Base-by-base conservation (phyloP, 164 flowering plant species). In the Macadamia integrifolia region DNA sequence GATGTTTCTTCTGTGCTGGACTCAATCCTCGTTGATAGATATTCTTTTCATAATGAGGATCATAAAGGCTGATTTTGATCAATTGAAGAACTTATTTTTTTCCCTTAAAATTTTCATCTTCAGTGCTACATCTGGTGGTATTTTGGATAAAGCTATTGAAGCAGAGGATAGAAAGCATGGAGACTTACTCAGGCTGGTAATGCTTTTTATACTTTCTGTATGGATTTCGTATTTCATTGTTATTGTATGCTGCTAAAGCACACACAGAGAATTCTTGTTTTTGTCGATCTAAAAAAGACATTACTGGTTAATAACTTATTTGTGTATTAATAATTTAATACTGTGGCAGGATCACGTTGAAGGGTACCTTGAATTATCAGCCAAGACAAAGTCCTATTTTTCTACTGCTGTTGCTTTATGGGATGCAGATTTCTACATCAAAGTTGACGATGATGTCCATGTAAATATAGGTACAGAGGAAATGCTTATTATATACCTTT, bases 51-150 rank as follows among this genome's bases (percentile, higher is more conserved):
- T 52, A 52, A 52, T 14, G 57, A 52, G 17, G 55, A 50, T 50
- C 17, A 52, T 52, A 52, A 52, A 52, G n/a, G 11, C 11, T 35
- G 40, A 13, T 52, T 52, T 52, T 52, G 57, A 17, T 52, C 18
- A 2, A 11, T 17, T 3, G 14, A 17, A 6, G 14, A 14, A 11
- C 57, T 52, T 1, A 13, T 9, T 10, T 60, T 59, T 12, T 8
- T 57, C 1, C 12, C 31, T n/a, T 48, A 52, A 32, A 49, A 61
- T 67, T 68, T 50, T 65, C 29, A 30, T 81, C 61, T 43, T 52
- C 80, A 94, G 98, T 86, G 95, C 98, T 67, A 94, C 98, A 61
- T 77, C 98, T 9, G 98, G 98, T 65, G 97, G 98, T 67, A 94
- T 94, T 74, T 88, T 93, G 71, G 98, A 93, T 78, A 86, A 77